These are phyloP conservation scores for Backusella tuberculispora DNA, from an alignment of 192 early-diverging fungal genomes.

Conservation along the genomic window DNA sequence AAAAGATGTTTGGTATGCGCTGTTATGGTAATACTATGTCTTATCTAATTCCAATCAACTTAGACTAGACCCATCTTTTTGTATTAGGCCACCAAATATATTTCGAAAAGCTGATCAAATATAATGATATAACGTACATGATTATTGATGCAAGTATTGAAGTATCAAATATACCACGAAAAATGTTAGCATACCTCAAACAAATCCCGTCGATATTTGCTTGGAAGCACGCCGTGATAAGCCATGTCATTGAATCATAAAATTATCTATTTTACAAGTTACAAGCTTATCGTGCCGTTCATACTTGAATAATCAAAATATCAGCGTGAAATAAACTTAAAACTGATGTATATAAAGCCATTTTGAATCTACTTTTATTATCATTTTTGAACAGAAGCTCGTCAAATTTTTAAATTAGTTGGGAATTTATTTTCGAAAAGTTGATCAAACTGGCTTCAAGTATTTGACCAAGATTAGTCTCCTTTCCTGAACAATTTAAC, in stretches of 20 bases:
- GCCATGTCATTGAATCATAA: background rate
- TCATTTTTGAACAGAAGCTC: background rate
- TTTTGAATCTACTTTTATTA: background rate
- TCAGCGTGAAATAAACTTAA: background rate
- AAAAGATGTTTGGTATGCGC: background rate
- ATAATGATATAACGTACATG: background rate
- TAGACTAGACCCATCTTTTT: background rate
- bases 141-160: background rate
- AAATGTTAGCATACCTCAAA: background rate
- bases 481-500: no score
- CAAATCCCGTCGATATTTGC: constrained; percentile 8
- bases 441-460: no score
- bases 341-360: background rate
- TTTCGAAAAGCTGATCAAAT: constrained; percentile 4
- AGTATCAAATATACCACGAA: background rate
- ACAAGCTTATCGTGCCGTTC: background rate
- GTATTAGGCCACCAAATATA: background rate
- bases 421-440: no score
- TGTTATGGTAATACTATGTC: background rate
- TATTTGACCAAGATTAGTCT: no score
- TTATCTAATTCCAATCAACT: background rate
- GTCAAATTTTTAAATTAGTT: no score
- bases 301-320: background rate
- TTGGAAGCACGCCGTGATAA: background rate
- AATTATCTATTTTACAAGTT: background rate